phyloP scores from a whole-genome alignment of 179 eudicot genomes.

The Beta lomatogona region DNA sequence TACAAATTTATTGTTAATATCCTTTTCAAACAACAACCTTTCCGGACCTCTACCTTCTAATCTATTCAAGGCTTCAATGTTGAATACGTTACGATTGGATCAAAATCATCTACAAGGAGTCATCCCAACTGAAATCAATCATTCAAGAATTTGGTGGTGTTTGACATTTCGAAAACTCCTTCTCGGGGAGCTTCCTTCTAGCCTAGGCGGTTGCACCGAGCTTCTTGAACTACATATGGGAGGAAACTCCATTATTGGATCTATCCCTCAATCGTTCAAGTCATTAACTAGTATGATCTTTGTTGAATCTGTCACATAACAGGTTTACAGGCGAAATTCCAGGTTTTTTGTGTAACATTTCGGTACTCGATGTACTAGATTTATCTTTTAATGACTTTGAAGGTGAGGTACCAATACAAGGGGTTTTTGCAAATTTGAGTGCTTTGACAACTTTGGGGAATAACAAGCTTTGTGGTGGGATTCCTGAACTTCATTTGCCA shows the following conservation, averaged over 20 bases:
- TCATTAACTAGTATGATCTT: conserved; percentile 13
- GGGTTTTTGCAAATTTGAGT: conserved; percentile 16
- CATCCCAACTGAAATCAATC: conserved; percentile 7
- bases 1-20: neutral
- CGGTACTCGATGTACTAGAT: neutral
- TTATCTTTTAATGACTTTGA: conserved; percentile 27
- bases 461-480: conserved; percentile 19
- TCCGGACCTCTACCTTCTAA: neutral
- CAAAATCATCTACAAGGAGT: conserved; percentile 21
- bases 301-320: conserved; percentile 12
- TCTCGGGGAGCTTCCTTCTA: conserved; percentile 22
- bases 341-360: neutral
- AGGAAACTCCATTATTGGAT: conserved; percentile 21
- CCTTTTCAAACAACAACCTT: neutral
- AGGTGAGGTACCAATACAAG: conserved; percentile 22
- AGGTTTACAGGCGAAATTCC: conserved; percentile 24
- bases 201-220: conserved; percentile 8
- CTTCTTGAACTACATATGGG: neutral
- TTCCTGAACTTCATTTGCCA: conserved; percentile 17
- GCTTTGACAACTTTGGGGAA: conserved; percentile 16
- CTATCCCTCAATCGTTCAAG: conserved; percentile 22
- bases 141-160: neutral
- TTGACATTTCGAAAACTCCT: conserved; percentile 8
- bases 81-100: neutral
- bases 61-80: neutral